Conservation (phyloP, 805 yeast genomes). For the Zygotorulaspora chibaensis region DNA sequence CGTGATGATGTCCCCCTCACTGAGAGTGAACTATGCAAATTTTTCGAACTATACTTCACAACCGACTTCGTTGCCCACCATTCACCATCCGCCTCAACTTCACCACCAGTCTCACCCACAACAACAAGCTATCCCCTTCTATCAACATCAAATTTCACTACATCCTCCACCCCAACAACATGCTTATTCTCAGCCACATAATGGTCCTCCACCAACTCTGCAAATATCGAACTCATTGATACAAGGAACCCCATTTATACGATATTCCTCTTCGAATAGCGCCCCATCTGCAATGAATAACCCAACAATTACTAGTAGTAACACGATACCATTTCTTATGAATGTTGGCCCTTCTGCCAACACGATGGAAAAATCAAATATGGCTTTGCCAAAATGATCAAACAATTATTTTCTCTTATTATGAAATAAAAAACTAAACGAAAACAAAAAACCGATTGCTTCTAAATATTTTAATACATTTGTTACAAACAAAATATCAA, state of each 20-base stretch:
- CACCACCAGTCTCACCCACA: slow-evolving; percentile 4
- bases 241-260: neutral
- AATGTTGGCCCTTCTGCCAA: neutral
- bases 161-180: neutral
- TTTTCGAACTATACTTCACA: slow-evolving; percentile 10
- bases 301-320: neutral
- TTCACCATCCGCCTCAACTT: slow-evolving; percentile 4
- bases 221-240: neutral
- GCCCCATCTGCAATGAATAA: neutral
- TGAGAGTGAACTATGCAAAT: slow-evolving; percentile 1
- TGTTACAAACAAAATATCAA: no score
- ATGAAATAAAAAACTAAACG: neutral
- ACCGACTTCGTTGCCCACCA: slow-evolving; percentile 5
- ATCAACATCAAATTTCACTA: neutral
- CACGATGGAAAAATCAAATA: slow-evolving; percentile 1
- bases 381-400: neutral
- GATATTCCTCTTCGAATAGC: neutral
- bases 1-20: neutral
- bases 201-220: neutral
- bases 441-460: neutral
- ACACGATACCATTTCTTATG: neutral
- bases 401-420: neutral
- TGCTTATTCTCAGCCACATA: neutral
- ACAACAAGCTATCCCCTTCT: neutral
- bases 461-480: neutral